These are phyloP conservation scores for Salix suchowensis DNA, from an alignment of 345 rosid genomes.

Conservation along the genomic window DNA sequence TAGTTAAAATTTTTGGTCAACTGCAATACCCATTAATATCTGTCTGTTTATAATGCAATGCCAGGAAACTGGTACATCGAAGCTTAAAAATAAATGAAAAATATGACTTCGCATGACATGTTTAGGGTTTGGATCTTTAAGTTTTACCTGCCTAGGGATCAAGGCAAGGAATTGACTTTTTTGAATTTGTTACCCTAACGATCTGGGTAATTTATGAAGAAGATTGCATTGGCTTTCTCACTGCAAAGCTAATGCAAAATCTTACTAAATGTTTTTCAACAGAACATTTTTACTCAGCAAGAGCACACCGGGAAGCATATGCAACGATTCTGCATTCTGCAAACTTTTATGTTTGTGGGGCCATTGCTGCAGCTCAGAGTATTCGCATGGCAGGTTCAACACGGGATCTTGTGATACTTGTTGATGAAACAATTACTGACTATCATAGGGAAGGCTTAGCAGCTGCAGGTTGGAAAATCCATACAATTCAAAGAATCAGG, in stretches of 20 bases:
- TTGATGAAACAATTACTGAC: conserved; percentile 65
- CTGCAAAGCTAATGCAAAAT: not conserved
- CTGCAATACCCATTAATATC: not conserved
- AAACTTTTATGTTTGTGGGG: conserved; percentile 75
- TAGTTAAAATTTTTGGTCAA: not conserved
- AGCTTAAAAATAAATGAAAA: not conserved
- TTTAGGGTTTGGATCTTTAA: not conserved
- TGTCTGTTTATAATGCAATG: not conserved
- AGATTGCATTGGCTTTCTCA: not conserved
- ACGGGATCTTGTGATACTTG: conserved; percentile 78
- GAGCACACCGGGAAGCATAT: conserved; percentile 64
- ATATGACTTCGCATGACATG: not conserved
- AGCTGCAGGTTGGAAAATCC: conserved; percentile 87
- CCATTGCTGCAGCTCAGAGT: conserved; percentile 81
- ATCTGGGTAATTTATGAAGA: not conserved
- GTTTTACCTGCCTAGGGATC: not conserved
- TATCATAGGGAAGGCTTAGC: conserved; percentile 65
- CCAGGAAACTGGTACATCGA: not conserved
- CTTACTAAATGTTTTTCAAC: conserved; percentile 10
- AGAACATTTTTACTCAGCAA: conserved; percentile 65
- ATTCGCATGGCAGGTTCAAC: conserved; percentile 89
- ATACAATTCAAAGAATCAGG: conserved; percentile 68
- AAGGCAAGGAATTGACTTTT: not conserved
- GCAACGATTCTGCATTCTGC: conserved; percentile 92
- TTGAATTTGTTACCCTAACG: not conserved